Evolutionary conservation across 2,329 filamentous ascomycete genomes (phyloP).

Genomic region (Fusarium sublunatum): DNA sequence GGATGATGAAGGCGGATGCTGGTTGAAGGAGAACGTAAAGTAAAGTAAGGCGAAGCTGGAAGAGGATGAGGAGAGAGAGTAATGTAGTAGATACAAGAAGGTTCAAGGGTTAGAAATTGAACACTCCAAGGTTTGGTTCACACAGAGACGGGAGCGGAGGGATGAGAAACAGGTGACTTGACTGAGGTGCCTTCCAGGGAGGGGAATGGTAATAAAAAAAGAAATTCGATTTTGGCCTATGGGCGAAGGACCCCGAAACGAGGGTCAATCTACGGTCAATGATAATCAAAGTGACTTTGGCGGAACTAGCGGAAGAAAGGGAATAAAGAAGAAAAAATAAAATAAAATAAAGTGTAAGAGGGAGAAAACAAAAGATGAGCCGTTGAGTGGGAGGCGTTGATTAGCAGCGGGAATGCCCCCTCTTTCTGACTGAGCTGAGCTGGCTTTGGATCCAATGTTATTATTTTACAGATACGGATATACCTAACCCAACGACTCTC

Average conservation of each 20-base stretch:
- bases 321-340: slow-evolving; percentile 4
- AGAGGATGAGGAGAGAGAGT: slow-evolving; percentile 10
- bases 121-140: slow-evolving; percentile 14
- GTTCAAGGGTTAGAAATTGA: slow-evolving; percentile 25
- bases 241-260: slow-evolving; percentile 25
- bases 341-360: slow-evolving; percentile 12
- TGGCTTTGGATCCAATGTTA: slow-evolving; percentile 1
- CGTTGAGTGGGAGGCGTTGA: slow-evolving; percentile 40
- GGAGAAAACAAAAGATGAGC: slow-evolving; percentile 14
- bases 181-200: slow-evolving; percentile 38
- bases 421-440: slow-evolving; percentile 7
- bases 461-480: background rate
- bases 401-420: slow-evolving; percentile 32
- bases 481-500: too few species aligned
- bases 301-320: slow-evolving; percentile 6
- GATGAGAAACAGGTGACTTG: slow-evolving; percentile 44
- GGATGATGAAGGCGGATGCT: background rate
- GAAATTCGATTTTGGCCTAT: slow-evolving; percentile 29
- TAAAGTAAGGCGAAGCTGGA: slow-evolving; percentile 1
- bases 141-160: slow-evolving; percentile 30
- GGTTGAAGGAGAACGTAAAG: background rate
- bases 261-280: slow-evolving; percentile 28
- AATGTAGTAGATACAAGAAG: slow-evolving; percentile 18
- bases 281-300: slow-evolving; percentile 18
- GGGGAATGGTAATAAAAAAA: slow-evolving; percentile 47